These are phyloP conservation scores for Curvularia sp. DNA, from an alignment of 2,329 filamentous ascomycete genomes.

Conservation along the genomic window DNA sequence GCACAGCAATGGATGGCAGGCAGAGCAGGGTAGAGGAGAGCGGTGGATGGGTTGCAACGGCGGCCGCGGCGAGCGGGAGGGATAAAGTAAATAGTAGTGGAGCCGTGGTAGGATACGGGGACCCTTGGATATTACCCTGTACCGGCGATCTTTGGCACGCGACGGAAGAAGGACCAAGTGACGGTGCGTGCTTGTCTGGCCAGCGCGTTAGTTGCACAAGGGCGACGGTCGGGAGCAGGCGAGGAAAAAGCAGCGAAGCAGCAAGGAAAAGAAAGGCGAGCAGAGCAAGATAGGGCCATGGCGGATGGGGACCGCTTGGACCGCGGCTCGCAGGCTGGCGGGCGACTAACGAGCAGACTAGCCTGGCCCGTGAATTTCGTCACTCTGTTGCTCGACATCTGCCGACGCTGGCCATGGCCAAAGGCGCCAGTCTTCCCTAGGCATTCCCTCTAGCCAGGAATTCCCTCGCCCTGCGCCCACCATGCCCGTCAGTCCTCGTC, in stretches of 20 bases:
- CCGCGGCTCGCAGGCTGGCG: slow-evolving; percentile 27
- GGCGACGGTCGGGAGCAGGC: slow-evolving; percentile 19
- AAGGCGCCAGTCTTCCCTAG: slow-evolving; percentile 18
- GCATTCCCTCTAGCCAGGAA: slow-evolving; percentile 9
- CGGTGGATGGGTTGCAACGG: slow-evolving; percentile 2
- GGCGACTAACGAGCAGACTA: not conserved
- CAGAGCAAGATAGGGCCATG: slow-evolving; percentile 1
- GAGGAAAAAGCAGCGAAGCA: slow-evolving; percentile 13
- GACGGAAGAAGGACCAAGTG: slow-evolving; percentile 20
- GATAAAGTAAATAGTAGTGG: slow-evolving; percentile 27
- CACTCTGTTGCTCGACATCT: slow-evolving; percentile 22
- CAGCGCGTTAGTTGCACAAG: slow-evolving; percentile 4
- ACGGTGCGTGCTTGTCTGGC: slow-evolving; percentile 9
- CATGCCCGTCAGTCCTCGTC: slow-evolving; percentile 39
- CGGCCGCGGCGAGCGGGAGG: slow-evolving; percentile 19
- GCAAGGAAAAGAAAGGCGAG: not conserved
- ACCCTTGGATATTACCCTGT: slow-evolving; percentile 25
- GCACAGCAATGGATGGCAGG: not conserved
- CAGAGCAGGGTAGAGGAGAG: slow-evolving; percentile 5
- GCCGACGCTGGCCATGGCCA: slow-evolving; percentile 29
- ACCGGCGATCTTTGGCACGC: slow-evolving; percentile 18
- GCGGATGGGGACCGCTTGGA: slow-evolving; percentile 10
- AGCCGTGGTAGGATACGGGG: slow-evolving; percentile 29
- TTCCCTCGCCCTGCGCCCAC: slow-evolving; percentile 10
- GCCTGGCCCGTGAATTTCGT: slow-evolving; percentile 27